A percentile compares a stretch with the other conserved stretches of the same genome.
These are phyloP conservation scores for Xylaria bambusicola DNA, from an alignment of 495 filamentous ascomycete genomes.

Conservation along the genomic window DNA sequence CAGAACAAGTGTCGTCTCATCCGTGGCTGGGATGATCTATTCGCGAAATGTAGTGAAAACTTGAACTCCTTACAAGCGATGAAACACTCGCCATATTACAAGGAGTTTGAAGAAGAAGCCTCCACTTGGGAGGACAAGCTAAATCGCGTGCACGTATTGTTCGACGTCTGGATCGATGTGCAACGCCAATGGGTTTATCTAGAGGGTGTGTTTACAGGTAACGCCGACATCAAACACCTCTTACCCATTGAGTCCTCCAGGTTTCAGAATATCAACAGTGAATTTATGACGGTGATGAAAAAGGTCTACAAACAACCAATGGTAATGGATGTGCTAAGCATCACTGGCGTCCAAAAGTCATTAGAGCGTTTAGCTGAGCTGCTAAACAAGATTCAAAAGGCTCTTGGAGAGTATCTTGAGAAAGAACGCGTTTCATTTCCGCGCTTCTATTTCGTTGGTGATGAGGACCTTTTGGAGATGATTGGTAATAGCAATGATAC, in stretches of 20 bases:
- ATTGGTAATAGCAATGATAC: slow-evolving; percentile 99
- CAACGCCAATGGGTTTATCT: slow-evolving; percentile 99
- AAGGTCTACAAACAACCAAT: slow-evolving; percentile 95
- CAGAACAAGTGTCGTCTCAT: slow-evolving; percentile 97
- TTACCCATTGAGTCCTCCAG: slow-evolving; percentile 92
- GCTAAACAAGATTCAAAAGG: slow-evolving; percentile 99
- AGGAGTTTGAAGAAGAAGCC: slow-evolving; percentile 97
- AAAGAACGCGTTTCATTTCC: slow-evolving; percentile 96
- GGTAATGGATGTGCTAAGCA: slow-evolving; percentile 92
- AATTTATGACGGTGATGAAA: slow-evolving; percentile 97
- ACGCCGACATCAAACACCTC: slow-evolving; percentile 97
- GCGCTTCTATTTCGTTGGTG: slow-evolving; percentile 98
- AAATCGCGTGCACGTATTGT: slow-evolving; percentile 94
- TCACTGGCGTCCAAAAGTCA: slow-evolving; percentile 92
- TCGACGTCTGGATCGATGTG: slow-evolving; percentile 99
- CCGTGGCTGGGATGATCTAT: slow-evolving; percentile 96
- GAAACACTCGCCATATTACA: slow-evolving; percentile 98
- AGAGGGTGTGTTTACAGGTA: slow-evolving; percentile 97
- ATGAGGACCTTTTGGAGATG: slow-evolving; percentile 98
- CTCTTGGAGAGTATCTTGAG: slow-evolving; percentile 96
- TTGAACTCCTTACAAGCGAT: slow-evolving; percentile 97
- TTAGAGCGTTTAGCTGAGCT: slow-evolving; percentile 91
- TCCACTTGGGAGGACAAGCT: slow-evolving; percentile 96
- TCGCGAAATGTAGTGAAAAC: slow-evolving; percentile 97
- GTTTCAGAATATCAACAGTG: slow-evolving; percentile 98